Base-by-base conservation (phyloP, 73 alveolate genomes). In the Paramecium sexaurelia region DNA sequence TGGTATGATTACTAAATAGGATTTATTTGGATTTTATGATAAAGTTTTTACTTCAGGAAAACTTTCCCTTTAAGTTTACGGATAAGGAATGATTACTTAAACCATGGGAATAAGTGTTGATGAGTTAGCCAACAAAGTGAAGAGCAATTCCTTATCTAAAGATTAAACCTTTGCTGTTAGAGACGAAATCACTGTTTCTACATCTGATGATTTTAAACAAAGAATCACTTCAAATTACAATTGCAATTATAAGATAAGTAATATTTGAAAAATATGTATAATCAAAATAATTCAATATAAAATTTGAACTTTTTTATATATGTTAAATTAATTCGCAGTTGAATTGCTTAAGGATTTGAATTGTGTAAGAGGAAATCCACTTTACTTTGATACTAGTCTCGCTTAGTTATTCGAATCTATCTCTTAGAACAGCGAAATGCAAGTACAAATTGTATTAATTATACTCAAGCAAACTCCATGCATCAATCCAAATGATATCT, bases 401-500 rank as follows among this genome's bases (percentile, higher is more conserved):
- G 35, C 19, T 0, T 10, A 15, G 7, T 19, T 71, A 33, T 71
- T 71, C 35, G 56, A 71, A 37, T 71, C 51, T 19, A 71, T 71
- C 56, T 33, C 86, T 32, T 17, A 71, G 43, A 71, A 71, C 43
- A 71, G 56, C 35, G 86, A 71, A 71, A 27, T 71, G 32, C 56
- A 71, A 40, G 86, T 71, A 71, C 2, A 11, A 5, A 71, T 33
- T 71, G 3, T 37, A 2, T 1, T 2, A 66, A 13, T 66, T 10
- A 71, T 29, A n/a, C n/a, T 27, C 2, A 15, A 71, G 86, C 4
- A 35, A 71, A 11, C 55, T 1, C 86, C 86, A 71, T 71, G 56
- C 29, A 71, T 71, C 86, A 71, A 71, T 71, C 43, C 86, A 27
- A 40, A 71, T 27, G 86, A 71, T 32, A 71, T 71, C 26, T 3